These are phyloP conservation scores for Tylopilus vinaceipallidus DNA, from an alignment of 768 basidiomycete species.

Conservation along the genomic window DNA sequence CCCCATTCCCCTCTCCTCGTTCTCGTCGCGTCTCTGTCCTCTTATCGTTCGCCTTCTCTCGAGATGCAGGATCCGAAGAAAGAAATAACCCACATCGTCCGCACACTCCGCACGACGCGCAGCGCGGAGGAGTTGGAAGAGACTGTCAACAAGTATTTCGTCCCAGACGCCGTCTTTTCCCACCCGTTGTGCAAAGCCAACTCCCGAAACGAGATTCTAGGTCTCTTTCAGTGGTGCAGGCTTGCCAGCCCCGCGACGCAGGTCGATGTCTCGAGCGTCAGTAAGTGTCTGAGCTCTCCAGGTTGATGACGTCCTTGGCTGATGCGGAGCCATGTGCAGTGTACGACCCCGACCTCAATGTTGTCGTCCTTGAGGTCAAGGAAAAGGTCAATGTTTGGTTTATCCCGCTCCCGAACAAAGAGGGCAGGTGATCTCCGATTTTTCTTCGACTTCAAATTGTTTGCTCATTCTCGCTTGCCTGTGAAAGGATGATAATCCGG, in stretches of 20 bases:
- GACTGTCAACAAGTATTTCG: slow-evolving; percentile 49
- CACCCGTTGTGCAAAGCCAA: slow-evolving; percentile 58
- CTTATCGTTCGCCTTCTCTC: background rate
- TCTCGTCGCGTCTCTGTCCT: background rate
- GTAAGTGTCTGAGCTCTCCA: slow-evolving; percentile 32
- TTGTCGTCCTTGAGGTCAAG: slow-evolving; percentile 49
- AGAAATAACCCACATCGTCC: slow-evolving; percentile 48
- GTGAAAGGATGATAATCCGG: slow-evolving; percentile 44
- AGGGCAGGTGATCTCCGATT: slow-evolving; percentile 41
- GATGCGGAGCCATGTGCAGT: slow-evolving; percentile 33
- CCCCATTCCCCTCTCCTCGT: background rate
- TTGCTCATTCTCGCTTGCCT: background rate
- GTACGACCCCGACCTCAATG: slow-evolving; percentile 42
- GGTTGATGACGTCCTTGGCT: background rate
- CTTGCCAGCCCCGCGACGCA: slow-evolving; percentile 53
- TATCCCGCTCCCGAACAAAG: slow-evolving; percentile 48
- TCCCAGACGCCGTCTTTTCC: slow-evolving; percentile 52
- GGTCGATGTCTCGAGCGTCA: slow-evolving; percentile 40
- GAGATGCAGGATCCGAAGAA: slow-evolving; percentile 56
- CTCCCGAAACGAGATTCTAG: slow-evolving; percentile 52
- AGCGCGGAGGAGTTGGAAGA: slow-evolving; percentile 50
- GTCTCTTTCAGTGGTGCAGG: slow-evolving; percentile 66
- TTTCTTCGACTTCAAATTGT: background rate
- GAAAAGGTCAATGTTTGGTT: slow-evolving; percentile 42
- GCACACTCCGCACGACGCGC: slow-evolving; percentile 44